Conservation (phyloP, 179 eudicot genomes). For the Patellifolia procumbens region DNA sequence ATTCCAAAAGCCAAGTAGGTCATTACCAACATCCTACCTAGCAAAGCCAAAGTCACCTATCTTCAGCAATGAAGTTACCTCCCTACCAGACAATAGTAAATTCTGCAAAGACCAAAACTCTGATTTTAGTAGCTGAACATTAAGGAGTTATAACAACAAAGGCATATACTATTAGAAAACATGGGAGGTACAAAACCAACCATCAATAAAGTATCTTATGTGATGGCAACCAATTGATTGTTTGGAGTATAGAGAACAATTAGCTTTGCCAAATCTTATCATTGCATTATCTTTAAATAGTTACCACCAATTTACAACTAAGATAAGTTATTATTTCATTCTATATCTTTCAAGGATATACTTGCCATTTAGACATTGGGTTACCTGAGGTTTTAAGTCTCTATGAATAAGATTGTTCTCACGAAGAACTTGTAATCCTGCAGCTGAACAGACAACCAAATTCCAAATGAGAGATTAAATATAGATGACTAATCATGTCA, state of each 20-base stretch:
- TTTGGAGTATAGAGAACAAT: not conserved
- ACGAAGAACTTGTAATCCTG: constrained; percentile 54
- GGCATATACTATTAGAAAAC: not conserved
- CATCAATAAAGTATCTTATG: not conserved
- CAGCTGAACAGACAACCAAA: constrained; percentile 42
- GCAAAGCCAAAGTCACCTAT: constrained; percentile 71
- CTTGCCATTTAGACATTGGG: not conserved
- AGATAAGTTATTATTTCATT: not conserved
- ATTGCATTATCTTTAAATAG: not conserved
- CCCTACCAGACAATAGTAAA: constrained; percentile 49
- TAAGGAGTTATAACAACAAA: not conserved
- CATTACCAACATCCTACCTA: constrained; percentile 38
- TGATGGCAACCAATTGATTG: constrained; percentile 2
- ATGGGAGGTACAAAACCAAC: not conserved
- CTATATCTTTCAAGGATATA: not conserved
- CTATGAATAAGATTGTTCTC: constrained; percentile 56
- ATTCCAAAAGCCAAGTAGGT: constrained; percentile 2
- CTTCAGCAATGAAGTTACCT: constrained; percentile 48
- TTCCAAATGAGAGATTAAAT: constrained; percentile 11
- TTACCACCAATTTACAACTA: constrained; percentile 6
- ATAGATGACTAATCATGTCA: not conserved
- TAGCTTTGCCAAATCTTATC: not conserved
- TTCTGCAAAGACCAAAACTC: constrained; percentile 41
- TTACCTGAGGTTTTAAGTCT: constrained; percentile 63
- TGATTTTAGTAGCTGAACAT: not conserved